phyloP scores from a whole-genome alignment of 1,139 yeast genomes.

The Geotrichum citri-aurantii region DNA sequence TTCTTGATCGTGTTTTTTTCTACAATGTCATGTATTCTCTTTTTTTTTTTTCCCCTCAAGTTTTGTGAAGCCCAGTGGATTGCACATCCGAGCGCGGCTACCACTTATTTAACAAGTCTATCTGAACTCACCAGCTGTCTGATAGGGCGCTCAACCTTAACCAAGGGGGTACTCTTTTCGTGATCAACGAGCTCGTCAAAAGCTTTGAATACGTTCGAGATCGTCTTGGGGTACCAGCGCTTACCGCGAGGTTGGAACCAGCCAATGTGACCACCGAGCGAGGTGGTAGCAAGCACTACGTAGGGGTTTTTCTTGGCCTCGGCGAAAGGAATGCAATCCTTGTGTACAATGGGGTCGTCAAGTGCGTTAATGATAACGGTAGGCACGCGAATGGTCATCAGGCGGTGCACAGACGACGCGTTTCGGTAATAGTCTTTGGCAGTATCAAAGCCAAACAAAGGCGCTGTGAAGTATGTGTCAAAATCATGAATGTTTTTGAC shows the following conservation, averaged over 20 bases:
- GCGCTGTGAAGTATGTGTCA: slow-evolving; percentile 69
- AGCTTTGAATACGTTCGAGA: slow-evolving; percentile 54
- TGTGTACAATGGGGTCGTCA: slow-evolving; percentile 76
- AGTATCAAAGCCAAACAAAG: slow-evolving; percentile 62
- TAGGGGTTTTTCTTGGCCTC: slow-evolving; percentile 67
- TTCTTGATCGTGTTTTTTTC: too few species aligned
- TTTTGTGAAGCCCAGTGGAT: not conserved
- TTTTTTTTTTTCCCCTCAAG: not conserved
- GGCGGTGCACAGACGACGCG: slow-evolving; percentile 58
- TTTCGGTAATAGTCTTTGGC: slow-evolving; percentile 68
- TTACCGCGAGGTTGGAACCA: slow-evolving; percentile 56
- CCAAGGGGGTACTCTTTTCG: slow-evolving; percentile 8
- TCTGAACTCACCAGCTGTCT: slow-evolving; percentile 5
- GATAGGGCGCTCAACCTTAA: slow-evolving; percentile 7
- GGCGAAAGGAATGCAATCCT: slow-evolving; percentile 52
- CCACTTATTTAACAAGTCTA: not conserved
- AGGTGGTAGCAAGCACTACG: slow-evolving; percentile 58
- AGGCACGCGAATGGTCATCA: slow-evolving; percentile 58
- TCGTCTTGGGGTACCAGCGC: slow-evolving; percentile 68
- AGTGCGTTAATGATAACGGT: slow-evolving; percentile 59
- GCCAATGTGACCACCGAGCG: slow-evolving; percentile 85
- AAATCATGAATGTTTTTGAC: slow-evolving; percentile 50
- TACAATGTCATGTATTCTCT: not conserved
- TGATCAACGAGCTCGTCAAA: slow-evolving; percentile 41
- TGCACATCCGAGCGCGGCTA: too few species aligned